A percentile compares a stretch with the other conserved stretches of the same genome.
phyloP scores from a whole-genome alignment of 192 early-diverging fungal species.

The Podila verticillata region DNA sequence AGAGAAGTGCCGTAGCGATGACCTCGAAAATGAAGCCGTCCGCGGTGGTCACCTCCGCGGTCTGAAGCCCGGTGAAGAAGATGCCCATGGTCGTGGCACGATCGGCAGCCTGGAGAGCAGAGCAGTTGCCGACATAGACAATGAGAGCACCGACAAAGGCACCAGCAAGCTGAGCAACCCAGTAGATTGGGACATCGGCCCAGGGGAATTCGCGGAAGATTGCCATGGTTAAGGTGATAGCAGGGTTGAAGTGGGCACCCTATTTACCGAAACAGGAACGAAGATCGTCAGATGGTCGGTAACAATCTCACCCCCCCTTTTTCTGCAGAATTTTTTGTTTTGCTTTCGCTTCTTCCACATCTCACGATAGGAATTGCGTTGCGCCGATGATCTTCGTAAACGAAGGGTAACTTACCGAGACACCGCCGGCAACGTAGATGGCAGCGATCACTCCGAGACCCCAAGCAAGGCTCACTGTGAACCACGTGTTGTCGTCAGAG shows the following conservation, averaged over 20 bases:
- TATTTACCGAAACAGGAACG: conserved; percentile 16
- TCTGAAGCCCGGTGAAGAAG: conserved; percentile 42
- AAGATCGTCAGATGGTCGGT: neutral
- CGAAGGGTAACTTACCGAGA: conserved; percentile 61
- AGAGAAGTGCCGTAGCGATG: conserved; percentile 73
- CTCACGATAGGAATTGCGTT: no score
- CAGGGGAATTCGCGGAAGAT: conserved; percentile 74
- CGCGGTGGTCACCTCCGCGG: conserved; percentile 54
- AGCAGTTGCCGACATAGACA: conserved; percentile 68
- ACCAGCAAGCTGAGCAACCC: conserved; percentile 72
- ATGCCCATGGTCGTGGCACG: conserved; percentile 30
- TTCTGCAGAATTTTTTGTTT: no score
- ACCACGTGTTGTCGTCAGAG: conserved; percentile 40
- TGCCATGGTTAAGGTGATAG: conserved; percentile 73
- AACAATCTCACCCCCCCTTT: no score
- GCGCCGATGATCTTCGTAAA: neutral
- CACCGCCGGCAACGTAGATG: conserved; percentile 67
- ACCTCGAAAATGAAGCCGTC: conserved; percentile 71
- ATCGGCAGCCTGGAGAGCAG: conserved; percentile 66
- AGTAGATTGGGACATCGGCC: conserved; percentile 72
- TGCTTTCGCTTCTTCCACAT: no score
- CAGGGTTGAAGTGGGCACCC: conserved; percentile 84
- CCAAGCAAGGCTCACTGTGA: conserved; percentile 69
- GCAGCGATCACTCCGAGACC: conserved; percentile 71
- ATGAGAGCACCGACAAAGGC: conserved; percentile 76